phyloP scores from a whole-genome alignment of 2,329 filamentous ascomycete genomes.

The Aspergillus texensis region DNA sequence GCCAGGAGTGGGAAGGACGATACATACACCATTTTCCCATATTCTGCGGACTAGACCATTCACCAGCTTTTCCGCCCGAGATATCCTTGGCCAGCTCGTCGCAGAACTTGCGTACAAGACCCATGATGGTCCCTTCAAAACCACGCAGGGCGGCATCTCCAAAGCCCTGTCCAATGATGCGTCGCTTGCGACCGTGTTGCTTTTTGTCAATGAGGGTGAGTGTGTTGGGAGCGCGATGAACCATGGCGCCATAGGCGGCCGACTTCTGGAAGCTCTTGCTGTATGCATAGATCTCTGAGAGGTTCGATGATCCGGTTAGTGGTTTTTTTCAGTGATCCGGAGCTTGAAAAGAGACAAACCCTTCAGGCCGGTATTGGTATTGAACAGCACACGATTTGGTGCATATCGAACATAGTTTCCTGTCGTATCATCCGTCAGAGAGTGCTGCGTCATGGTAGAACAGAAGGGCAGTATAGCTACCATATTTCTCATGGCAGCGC shows the following conservation, averaged over 20 bases:
- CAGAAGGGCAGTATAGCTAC: slow-evolving; percentile 14
- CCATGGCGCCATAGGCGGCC: slow-evolving; percentile 53
- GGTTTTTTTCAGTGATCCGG: neutral
- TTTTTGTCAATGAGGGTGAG: slow-evolving; percentile 23
- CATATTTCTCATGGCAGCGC: slow-evolving; percentile 34
- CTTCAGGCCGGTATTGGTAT: slow-evolving; percentile 21
- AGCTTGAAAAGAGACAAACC: slow-evolving; percentile 11
- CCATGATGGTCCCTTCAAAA: slow-evolving; percentile 17
- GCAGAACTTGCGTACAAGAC: slow-evolving; percentile 16
- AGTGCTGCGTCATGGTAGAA: neutral
- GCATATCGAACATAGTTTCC: slow-evolving; percentile 29
- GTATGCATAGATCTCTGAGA: slow-evolving; percentile 49
- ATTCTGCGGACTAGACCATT: slow-evolving; percentile 48
- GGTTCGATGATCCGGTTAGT: neutral
- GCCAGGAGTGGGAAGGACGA: neutral
- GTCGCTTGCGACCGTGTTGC: slow-evolving; percentile 21
- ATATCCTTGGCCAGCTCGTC: slow-evolving; percentile 1
- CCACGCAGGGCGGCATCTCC: slow-evolving; percentile 26
- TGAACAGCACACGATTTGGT: slow-evolving; percentile 26
- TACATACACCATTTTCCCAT: slow-evolving; percentile 46
- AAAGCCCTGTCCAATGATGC: slow-evolving; percentile 22
- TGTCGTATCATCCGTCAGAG: neutral
- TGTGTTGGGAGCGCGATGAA: slow-evolving; percentile 32
- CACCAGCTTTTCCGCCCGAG: slow-evolving; percentile 19
- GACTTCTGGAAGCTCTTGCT: slow-evolving; percentile 53